Conservation (phyloP, 2,329 filamentous ascomycete genomes). For the Trichoderma asperellum region DNA sequence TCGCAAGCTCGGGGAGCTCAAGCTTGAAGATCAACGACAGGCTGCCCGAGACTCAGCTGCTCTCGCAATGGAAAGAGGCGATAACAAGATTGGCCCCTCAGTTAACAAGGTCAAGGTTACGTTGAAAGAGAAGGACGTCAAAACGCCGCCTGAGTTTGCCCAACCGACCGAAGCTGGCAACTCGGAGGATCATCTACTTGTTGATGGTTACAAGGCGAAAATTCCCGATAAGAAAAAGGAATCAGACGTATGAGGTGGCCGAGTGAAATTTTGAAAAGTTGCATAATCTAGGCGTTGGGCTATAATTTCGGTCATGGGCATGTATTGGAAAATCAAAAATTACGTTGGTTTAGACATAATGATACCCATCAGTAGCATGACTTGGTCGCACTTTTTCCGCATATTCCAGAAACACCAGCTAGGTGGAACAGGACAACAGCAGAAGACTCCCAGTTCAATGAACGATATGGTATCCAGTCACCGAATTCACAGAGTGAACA, state of each 20-base stretch:
- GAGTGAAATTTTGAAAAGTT: neutral
- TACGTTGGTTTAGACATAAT: constrained; percentile 16
- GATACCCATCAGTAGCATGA: constrained; percentile 16
- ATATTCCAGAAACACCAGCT: neutral
- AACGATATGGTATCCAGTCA: constrained; percentile 32
- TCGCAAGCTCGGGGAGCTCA: constrained; percentile 47
- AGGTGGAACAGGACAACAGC: neutral
- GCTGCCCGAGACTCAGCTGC: constrained; percentile 46
- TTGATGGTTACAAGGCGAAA: constrained; percentile 51
- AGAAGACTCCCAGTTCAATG: neutral
- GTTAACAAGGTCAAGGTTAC: constrained; percentile 50
- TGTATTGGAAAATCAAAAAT: constrained; percentile 10
- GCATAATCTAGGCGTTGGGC: constrained; percentile 20
- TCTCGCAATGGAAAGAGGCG: constrained; percentile 56
- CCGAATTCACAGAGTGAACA: constrained; percentile 35
- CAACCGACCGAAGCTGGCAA: constrained; percentile 39
- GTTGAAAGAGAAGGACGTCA: constrained; percentile 55
- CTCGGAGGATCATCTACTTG: constrained; percentile 49
- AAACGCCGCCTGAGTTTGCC: constrained; percentile 32
- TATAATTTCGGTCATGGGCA: constrained; percentile 1
- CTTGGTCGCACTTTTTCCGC: neutral
- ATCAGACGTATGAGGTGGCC: neutral
- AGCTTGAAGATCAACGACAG: constrained; percentile 50
- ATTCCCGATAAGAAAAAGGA: constrained; percentile 23
- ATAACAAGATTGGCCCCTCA: constrained; percentile 33